phyloP scores from a whole-genome alignment of 2,329 filamentous ascomycete species.

The Colletotrichum incanum region DNA sequence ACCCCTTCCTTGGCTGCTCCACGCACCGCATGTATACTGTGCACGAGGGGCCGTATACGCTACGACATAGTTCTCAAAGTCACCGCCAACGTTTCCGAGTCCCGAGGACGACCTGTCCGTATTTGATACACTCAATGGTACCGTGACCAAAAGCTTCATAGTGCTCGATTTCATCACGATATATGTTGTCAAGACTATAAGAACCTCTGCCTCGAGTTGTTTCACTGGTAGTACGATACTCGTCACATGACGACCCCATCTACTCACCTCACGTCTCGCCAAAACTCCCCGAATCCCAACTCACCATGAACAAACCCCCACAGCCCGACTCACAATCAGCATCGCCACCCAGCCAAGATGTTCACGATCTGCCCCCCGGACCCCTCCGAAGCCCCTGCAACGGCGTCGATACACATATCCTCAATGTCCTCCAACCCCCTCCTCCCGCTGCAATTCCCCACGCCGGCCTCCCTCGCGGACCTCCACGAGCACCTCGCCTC shows the following conservation, averaged over 20 bases:
- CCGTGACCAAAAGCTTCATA: neutral
- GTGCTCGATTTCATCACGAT: neutral
- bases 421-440: conserved; percentile 59
- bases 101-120: neutral
- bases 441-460: conserved; percentile 59
- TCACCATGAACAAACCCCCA: neutral
- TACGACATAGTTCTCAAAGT: neutral
- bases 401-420: conserved; percentile 54
- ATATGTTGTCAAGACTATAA: neutral
- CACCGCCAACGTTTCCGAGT: neutral
- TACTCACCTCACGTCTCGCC: neutral
- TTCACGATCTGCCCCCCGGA: conserved; percentile 12
- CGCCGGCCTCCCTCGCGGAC: conserved; percentile 48
- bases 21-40: too few species aligned
- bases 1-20: neutral
- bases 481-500: conserved; percentile 51
- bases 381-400: conserved; percentile 44
- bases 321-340: neutral
- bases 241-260: neutral
- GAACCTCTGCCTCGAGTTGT: neutral
- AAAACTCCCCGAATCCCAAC: neutral
- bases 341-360: neutral
- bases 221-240: neutral
- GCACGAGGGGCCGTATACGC: too few species aligned
- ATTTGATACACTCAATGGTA: neutral